A percentile compares a stretch with the other conserved stretches of the same genome.
Evolutionary conservation across 2,329 filamentous ascomycete genomes (phyloP).

Genomic region (Aspergillus awamori): DNA sequence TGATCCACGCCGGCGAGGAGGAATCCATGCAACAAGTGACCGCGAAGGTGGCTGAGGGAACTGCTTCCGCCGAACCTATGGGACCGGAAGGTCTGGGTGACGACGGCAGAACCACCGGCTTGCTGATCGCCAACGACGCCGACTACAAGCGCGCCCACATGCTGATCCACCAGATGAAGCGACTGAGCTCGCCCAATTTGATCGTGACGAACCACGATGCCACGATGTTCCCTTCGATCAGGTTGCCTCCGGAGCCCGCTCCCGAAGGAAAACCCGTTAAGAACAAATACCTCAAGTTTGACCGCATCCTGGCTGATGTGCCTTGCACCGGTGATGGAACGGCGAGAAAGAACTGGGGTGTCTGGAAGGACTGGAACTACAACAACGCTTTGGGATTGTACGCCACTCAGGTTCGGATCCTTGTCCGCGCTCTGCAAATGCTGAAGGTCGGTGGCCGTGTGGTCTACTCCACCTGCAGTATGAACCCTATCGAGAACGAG

Average conservation of each 20-base stretch:
- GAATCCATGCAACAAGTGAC: constrained; percentile 75
- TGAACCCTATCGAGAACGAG: constrained; percentile 98
- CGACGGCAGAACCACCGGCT: constrained; percentile 82
- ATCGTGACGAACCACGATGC: constrained; percentile 98
- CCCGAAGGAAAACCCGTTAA: constrained; percentile 57
- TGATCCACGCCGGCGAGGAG: constrained; percentile 92
- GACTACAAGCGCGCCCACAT: constrained; percentile 98
- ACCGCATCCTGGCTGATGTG: constrained; percentile 93
- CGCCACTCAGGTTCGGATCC: constrained; percentile 81
- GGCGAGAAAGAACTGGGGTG: constrained; percentile 83
- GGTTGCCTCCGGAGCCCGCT: constrained; percentile 65
- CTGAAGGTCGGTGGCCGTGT: constrained; percentile 92
- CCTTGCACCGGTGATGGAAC: constrained; percentile 97
- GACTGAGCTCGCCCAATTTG: constrained; percentile 91
- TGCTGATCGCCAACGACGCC: constrained; percentile 92
- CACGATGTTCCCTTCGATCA: constrained; percentile 90
- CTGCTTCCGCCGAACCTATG: constrained; percentile 54
- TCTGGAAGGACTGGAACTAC: constrained; percentile 95
- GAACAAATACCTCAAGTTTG: constrained; percentile 86
- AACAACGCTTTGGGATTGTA: constrained; percentile 86
- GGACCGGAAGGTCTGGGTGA: constrained; percentile 64
- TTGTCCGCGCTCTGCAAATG: constrained; percentile 91
- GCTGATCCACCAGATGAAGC: constrained; percentile 96
- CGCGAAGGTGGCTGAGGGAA: constrained; percentile 63
- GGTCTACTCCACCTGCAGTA: constrained; percentile 97